phyloP scores from a whole-genome alignment of 208 protist species.

The Angomonas deanei region DNA sequence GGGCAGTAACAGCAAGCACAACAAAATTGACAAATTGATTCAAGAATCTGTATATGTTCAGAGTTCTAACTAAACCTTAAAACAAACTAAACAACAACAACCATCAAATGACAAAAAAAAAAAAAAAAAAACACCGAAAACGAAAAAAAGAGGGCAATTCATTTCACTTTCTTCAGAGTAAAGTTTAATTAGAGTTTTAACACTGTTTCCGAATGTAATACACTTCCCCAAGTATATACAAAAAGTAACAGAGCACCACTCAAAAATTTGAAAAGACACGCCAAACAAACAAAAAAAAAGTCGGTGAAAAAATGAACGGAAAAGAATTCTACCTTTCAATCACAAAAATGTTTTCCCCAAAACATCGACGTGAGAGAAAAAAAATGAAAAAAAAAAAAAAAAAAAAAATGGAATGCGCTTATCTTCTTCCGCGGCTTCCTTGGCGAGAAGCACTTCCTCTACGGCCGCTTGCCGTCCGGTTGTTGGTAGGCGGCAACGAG shows the following conservation, averaged over 20 bases:
- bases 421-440: slow-evolving; percentile 5
- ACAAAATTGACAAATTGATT: background rate
- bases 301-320: slow-evolving; percentile 7
- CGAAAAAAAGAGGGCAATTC: too few relatives aligned
- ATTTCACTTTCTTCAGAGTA: background rate
- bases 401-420: slow-evolving; percentile 4
- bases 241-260: slow-evolving; percentile 4
- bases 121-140: slow-evolving; percentile 13
- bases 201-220: background rate
- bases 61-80: background rate
- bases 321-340: background rate
- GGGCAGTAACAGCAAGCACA: background rate
- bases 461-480: slow-evolving; percentile 32
- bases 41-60: background rate
- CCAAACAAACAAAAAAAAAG: slow-evolving; percentile 7
- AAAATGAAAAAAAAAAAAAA: background rate
- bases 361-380: background rate
- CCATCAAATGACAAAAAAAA: background rate
- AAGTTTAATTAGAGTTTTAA: background rate
- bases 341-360: background rate
- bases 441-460: slow-evolving; percentile 10
- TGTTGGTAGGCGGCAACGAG: slow-evolving; percentile 33
- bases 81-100: background rate
- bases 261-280: slow-evolving; percentile 8
- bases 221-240: background rate